These are phyloP conservation scores for Soucietia sequanensis DNA, from an alignment of 805 yeast genomes.

Conservation along the genomic window DNA sequence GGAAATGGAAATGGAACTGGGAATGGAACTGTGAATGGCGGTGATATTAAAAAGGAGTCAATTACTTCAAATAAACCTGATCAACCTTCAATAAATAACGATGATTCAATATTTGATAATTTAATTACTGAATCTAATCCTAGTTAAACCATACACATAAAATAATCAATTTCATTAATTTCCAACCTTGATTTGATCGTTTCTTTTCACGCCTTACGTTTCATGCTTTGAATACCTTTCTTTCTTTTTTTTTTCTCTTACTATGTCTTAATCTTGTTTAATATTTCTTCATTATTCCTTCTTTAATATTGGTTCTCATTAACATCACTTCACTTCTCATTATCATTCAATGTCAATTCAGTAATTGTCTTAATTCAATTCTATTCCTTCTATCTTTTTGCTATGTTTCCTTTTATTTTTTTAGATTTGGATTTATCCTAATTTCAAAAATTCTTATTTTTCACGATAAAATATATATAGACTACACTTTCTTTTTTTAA, in stretches of 20 bases:
- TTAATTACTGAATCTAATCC: conserved; percentile 10
- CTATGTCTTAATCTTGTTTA: neutral
- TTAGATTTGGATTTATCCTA: too few species aligned
- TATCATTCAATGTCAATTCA: too few species aligned
- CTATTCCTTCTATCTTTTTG: too few species aligned
- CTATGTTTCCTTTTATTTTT: too few species aligned
- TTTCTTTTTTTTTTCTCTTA: conserved; percentile 2
- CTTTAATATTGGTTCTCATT: neutral
- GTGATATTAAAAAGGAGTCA: neutral
- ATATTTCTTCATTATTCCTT: neutral
- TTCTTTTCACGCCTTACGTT: neutral
- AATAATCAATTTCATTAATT: too few species aligned
- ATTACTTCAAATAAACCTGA: neutral
- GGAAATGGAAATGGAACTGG: neutral
- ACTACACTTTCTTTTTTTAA: neutral
- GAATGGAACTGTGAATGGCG: too few species aligned
- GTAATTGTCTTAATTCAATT: too few species aligned
- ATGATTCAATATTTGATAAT: conserved; percentile 17
- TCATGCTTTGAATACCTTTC: too few species aligned
- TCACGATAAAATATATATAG: too few species aligned
- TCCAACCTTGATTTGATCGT: too few species aligned
- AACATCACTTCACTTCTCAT: neutral
- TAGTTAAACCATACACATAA: too few species aligned
- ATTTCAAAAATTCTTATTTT: too few species aligned
- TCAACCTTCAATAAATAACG: conserved; percentile 6